Evolutionary conservation across 768 basidiomycete genomes (phyloP).

Genomic region (Inosperma sp.): DNA sequence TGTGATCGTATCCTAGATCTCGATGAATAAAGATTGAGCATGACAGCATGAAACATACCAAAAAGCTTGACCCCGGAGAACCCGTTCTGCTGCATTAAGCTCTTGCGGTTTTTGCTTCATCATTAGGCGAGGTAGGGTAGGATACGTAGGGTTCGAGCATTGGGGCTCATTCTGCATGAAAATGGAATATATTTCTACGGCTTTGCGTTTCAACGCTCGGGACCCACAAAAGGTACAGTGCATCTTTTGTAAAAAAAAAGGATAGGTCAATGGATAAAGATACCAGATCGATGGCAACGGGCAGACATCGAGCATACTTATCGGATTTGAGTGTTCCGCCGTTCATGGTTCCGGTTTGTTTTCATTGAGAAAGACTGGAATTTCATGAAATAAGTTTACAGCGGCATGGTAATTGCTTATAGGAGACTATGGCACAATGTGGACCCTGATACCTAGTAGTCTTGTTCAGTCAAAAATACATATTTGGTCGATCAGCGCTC

Average conservation of each 20-base stretch:
- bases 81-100: conserved; percentile 55
- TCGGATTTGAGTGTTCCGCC: conserved; percentile 53
- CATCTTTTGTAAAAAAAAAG: no score
- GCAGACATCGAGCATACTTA: conserved; percentile 45
- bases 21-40: no score
- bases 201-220: conserved; percentile 56
- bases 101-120: conserved; percentile 58
- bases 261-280: no score
- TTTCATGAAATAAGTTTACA: neutral
- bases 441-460: conserved; percentile 42
- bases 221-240: conserved; percentile 65
- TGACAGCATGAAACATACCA: no score
- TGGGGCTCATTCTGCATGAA: conserved; percentile 51
- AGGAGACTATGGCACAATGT: conserved; percentile 68
- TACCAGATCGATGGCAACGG: no score
- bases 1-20: no score
- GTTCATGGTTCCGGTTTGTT: conserved; percentile 52
- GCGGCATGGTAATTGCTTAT: conserved; percentile 33
- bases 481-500: neutral
- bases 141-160: conserved; percentile 57
- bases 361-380: conserved; percentile 76
- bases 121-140: conserved; percentile 48
- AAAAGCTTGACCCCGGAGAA: conserved; percentile 54
- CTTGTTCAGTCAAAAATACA: neutral
- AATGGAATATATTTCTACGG: conserved; percentile 57